Percentiles rank a stretch among this genome's conserved stretches.
Evolutionary conservation across 768 basidiomycete genomes (phyloP).

Genomic region (Fomitopsis pulvina): DNA sequence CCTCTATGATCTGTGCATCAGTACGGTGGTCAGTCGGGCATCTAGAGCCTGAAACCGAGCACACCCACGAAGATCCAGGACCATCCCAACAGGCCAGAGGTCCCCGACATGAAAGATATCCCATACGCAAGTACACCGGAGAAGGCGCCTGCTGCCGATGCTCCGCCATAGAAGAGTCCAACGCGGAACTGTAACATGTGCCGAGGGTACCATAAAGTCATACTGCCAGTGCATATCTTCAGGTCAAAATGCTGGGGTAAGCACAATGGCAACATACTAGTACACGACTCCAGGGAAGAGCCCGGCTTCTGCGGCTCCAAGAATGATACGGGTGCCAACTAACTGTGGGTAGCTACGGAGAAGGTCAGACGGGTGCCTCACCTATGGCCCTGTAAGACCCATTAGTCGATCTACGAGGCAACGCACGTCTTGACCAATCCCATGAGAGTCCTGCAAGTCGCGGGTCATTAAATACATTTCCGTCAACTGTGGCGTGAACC

Average conservation of each 20-base stretch:
- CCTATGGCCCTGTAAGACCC: neutral
- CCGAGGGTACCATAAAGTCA: conserved; percentile 22
- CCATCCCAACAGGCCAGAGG: conserved; percentile 22
- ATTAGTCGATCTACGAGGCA: too few relatives aligned
- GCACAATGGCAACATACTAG: conserved; percentile 43
- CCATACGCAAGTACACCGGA: conserved; percentile 27
- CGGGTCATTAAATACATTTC: too few relatives aligned
- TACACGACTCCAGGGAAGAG: conserved; percentile 70
- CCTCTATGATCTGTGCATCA: conserved; percentile 59
- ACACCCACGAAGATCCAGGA: conserved; percentile 31
- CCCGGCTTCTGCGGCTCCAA: conserved; percentile 65
- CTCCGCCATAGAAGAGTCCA: conserved; percentile 22
- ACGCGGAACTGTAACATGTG: conserved; percentile 22
- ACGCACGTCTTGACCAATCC: conserved; percentile 59
- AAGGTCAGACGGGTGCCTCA: conserved; percentile 33
- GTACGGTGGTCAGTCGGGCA: conserved; percentile 42
- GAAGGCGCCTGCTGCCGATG: conserved; percentile 19
- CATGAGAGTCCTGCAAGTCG: conserved; percentile 35
- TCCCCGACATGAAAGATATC: conserved; percentile 29
- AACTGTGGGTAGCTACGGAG: conserved; percentile 60
- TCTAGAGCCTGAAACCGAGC: conserved; percentile 15
- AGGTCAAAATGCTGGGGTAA: conserved; percentile 21
- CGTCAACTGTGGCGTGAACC: neutral
- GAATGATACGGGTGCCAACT: conserved; percentile 48
- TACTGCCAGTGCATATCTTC: conserved; percentile 12